These are phyloP conservation scores for Spatholobus suberectus DNA, from an alignment of 306 rosid species.

Conservation along the genomic window DNA sequence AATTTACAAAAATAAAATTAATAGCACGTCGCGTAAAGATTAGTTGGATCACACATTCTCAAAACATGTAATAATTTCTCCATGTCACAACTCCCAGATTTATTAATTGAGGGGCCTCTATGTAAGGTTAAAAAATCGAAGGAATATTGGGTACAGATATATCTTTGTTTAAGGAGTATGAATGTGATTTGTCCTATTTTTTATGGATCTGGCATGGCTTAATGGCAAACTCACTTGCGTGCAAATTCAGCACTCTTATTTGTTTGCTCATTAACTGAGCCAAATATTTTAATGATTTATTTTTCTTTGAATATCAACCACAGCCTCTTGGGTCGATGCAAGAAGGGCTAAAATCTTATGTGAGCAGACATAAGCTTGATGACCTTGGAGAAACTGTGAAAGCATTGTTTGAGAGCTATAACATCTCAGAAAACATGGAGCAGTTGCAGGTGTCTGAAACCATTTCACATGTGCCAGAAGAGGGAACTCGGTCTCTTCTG, in stretches of 20 bases:
- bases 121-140: background rate
- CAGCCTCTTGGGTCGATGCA: slow-evolving; percentile 65
- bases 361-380: slow-evolving; percentile 54
- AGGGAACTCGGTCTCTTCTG: slow-evolving; percentile 75
- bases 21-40: too few species aligned
- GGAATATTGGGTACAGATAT: background rate
- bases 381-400: slow-evolving; percentile 61
- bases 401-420: slow-evolving; percentile 65
- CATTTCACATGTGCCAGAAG: slow-evolving; percentile 65
- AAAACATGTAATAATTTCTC: background rate
- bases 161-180: background rate
- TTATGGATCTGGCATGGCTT: background rate
- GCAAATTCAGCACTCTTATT: background rate
- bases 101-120: background rate
- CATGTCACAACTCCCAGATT: background rate
- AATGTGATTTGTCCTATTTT: background rate
- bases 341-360: slow-evolving; percentile 68
- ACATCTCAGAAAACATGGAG: slow-evolving; percentile 50
- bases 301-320: slow-evolving; percentile 11
- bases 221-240: background rate
- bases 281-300: background rate
- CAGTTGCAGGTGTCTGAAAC: slow-evolving; percentile 67
- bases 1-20: background rate
- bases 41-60: background rate
- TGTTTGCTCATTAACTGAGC: background rate